These are phyloP conservation scores for Penicillium decumbens DNA, from an alignment of 2,329 filamentous ascomycete species.

Conservation along the genomic window DNA sequence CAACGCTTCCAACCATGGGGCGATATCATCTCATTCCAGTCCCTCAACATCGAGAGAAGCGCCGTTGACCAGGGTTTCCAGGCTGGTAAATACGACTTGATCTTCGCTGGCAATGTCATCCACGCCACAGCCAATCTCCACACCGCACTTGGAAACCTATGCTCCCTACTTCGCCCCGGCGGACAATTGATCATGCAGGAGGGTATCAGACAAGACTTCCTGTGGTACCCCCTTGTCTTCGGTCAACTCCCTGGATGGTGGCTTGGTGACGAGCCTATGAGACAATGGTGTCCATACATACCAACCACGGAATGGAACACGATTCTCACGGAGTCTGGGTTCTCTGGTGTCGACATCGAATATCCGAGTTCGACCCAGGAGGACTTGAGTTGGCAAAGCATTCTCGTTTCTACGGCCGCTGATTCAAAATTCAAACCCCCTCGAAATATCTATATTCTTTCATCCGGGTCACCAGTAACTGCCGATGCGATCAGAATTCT, in stretches of 20 bases:
- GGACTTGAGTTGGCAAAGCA: constrained; percentile 21
- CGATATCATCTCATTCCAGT: constrained; percentile 26
- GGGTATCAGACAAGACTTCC: constrained; percentile 20
- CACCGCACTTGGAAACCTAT: constrained; percentile 9
- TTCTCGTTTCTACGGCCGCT: constrained; percentile 17
- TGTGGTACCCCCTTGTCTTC: constrained; percentile 23
- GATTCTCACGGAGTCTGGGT: constrained; percentile 12
- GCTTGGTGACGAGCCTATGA: constrained; percentile 19
- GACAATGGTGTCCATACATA: constrained; percentile 21
- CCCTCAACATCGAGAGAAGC: constrained; percentile 28
- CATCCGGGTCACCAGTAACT: neutral
- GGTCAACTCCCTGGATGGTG: constrained; percentile 22
- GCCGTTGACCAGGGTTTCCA: constrained; percentile 29
- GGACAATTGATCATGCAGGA: constrained; percentile 23
- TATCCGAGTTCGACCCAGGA: constrained; percentile 15
- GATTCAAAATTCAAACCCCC: neutral
- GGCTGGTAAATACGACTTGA: constrained; percentile 29
- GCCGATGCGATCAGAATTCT: neutral
- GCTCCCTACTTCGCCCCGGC: constrained; percentile 17
- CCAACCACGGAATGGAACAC: constrained; percentile 15
- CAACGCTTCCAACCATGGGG: constrained; percentile 22
- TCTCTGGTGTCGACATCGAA: constrained; percentile 20
- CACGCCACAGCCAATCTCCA: constrained; percentile 28
- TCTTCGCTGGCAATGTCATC: constrained; percentile 34
- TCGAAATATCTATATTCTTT: constrained; percentile 8